phyloP scores from a whole-genome alignment of 768 basidiomycete genomes.

The Hirschioporus abietinus region DNA sequence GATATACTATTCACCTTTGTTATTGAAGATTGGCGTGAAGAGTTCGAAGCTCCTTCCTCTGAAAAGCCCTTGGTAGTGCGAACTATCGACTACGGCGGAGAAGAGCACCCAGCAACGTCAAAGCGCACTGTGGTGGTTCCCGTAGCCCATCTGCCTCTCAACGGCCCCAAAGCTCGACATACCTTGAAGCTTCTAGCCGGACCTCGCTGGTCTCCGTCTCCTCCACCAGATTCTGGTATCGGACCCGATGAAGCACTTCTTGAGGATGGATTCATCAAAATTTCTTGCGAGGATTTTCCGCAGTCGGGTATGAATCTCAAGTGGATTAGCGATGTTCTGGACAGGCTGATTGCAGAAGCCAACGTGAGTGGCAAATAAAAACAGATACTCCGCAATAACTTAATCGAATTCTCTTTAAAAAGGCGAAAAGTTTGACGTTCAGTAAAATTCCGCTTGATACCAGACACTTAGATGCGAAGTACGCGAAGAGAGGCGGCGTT shows the following conservation, averaged over 20 bases:
- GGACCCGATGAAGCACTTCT: conserved; percentile 36
- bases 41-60: conserved; percentile 63
- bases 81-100: conserved; percentile 71
- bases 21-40: conserved; percentile 68
- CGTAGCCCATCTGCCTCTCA: conserved; percentile 67
- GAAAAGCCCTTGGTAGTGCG: conserved; percentile 63
- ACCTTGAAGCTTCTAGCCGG: conserved; percentile 89
- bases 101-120: conserved; percentile 61
- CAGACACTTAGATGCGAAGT: conserved; percentile 71
- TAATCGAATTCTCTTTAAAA: conserved; percentile 22
- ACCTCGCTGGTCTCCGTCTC: conserved; percentile 73
- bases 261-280: conserved; percentile 81
- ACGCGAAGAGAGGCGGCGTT: conserved; percentile 46
- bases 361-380: conserved; percentile 55
- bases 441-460: conserved; percentile 73
- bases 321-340: conserved; percentile 86
- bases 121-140: conserved; percentile 75
- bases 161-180: conserved; percentile 59
- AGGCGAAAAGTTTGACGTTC: conserved; percentile 37
- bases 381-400: background rate
- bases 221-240: conserved; percentile 66
- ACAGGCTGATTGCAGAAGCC: conserved; percentile 71
- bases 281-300: conserved; percentile 85
- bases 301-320: conserved; percentile 85
- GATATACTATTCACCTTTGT: background rate